Evolutionary conservation across 2,329 filamentous ascomycete genomes (phyloP).

Genomic region (Botrytis cinerea): DNA sequence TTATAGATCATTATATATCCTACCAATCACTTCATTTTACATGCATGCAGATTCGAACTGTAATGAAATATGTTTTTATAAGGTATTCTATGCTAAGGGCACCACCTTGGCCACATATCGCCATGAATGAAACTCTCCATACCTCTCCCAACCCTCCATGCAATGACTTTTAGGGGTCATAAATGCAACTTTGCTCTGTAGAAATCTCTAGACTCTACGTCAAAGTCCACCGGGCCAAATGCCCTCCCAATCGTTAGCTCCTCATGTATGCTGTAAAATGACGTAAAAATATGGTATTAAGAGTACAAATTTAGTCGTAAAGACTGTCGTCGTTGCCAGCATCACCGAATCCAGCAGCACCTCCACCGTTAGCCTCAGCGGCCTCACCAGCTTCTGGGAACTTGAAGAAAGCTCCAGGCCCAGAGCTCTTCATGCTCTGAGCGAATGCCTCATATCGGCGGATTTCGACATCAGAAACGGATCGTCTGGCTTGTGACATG

Average conservation of each 20-base stretch:
- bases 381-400: constrained; percentile 71
- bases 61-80: constrained; percentile 19
- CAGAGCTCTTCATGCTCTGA: constrained; percentile 98
- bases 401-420: constrained; percentile 95
- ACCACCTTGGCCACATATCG: constrained; percentile 19
- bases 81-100: constrained; percentile 27
- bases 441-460: constrained; percentile 97
- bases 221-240: constrained; percentile 26
- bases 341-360: constrained; percentile 73
- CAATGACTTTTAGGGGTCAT: constrained; percentile 9
- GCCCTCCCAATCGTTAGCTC: constrained; percentile 26
- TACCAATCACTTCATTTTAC: neutral
- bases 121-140: constrained; percentile 17
- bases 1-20: neutral
- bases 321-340: constrained; percentile 94
- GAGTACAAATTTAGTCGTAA: constrained; percentile 72
- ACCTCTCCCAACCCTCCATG: constrained; percentile 3
- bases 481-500: constrained; percentile 91
- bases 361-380: constrained; percentile 50
- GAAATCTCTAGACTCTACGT: constrained; percentile 28
- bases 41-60: neutral
- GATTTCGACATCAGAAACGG: constrained; percentile 95
- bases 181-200: constrained; percentile 12
- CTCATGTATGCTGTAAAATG: constrained; percentile 25
- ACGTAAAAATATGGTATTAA: constrained; percentile 34